These are phyloP conservation scores for Pseudocercospora ulei DNA, from an alignment of 2,329 filamentous ascomycete species.

Conservation along the genomic window DNA sequence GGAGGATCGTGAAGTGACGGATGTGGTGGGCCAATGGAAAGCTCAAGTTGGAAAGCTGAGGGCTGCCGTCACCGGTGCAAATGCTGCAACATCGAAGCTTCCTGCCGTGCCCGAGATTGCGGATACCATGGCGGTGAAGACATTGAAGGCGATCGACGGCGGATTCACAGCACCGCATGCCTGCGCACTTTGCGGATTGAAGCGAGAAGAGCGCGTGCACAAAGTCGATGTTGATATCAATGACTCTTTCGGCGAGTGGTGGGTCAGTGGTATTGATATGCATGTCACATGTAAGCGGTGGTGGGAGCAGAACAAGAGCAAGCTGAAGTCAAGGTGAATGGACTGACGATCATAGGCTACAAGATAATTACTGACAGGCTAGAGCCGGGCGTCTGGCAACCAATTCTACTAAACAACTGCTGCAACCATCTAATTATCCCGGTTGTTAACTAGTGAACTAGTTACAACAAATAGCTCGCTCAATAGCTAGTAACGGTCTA, in stretches of 20 bases:
- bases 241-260: conserved; percentile 95
- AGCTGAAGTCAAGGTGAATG: conserved; percentile 56
- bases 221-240: conserved; percentile 68
- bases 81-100: conserved; percentile 29
- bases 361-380: no score
- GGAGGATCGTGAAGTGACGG: conserved; percentile 75
- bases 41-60: conserved; percentile 65
- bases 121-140: conserved; percentile 58
- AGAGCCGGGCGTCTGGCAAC: no score
- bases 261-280: conserved; percentile 59
- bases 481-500: no score
- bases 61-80: conserved; percentile 59
- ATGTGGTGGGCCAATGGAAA: conserved; percentile 66
- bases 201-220: conserved; percentile 69
- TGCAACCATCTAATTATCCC: no score
- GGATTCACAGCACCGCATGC: conserved; percentile 62
- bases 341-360: background rate
- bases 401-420: no score
- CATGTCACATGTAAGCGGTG: conserved; percentile 61
- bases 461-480: no score
- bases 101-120: conserved; percentile 57
- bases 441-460: no score
- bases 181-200: conserved; percentile 79
- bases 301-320: conserved; percentile 67
- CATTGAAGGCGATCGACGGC: conserved; percentile 52